Conservation (phyloP, 345 rosid species). For the Arabidopsis thaliana region TAIR10.1 NC_003075.7:1173501-1174000, state of each 20-base stretch:
- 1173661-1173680: constrained; percentile 52
- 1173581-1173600: neutral
- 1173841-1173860: constrained; percentile 20
- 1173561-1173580: constrained; percentile 18
- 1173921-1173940: constrained; percentile 22
- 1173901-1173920: neutral
- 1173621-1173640: constrained; percentile 49
- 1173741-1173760: constrained; percentile 86
- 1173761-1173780: constrained; percentile 87
- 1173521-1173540: constrained; percentile 23
- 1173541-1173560: constrained; percentile 9
- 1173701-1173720: constrained; percentile 42
- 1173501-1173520: constrained; percentile 84
- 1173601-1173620: constrained; percentile 72
- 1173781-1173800: constrained; percentile 85
- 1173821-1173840: constrained; percentile 1
- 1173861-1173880: constrained; percentile 35
- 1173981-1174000: constrained; percentile 22
- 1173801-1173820: neutral
- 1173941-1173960: constrained; percentile 33
- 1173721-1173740: constrained; percentile 56
- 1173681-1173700: constrained; percentile 53
- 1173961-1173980: constrained; percentile 41
- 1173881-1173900: constrained; percentile 13
- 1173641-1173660: constrained; percentile 50